phyloP scores from a whole-genome alignment of 768 basidiomycete species.

The Boletus vermiculosoides region DNA sequence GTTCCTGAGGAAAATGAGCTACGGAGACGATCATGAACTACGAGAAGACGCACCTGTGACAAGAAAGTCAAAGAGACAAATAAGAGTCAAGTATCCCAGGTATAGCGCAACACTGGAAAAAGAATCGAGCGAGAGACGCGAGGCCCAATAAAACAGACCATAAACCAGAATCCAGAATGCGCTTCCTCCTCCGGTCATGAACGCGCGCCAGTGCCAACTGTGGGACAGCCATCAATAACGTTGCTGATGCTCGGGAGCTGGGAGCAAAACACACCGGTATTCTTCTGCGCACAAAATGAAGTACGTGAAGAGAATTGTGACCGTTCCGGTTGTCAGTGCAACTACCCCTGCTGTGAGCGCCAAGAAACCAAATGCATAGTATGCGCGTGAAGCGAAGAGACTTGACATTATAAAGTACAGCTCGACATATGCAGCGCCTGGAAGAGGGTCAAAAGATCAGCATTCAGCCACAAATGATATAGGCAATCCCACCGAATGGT shows the following conservation, averaged over 20 bases:
- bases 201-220: conserved; percentile 98
- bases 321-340: conserved; percentile 84
- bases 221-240: conserved; percentile 2
- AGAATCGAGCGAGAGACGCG: conserved; percentile 82
- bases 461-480: background rate
- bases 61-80: conserved; percentile 83
- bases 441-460: background rate
- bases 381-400: conserved; percentile 87
- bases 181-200: conserved; percentile 88
- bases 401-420: conserved; percentile 89
- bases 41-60: conserved; percentile 60
- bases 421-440: conserved; percentile 94
- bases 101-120: conserved; percentile 80
- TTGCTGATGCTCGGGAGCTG: background rate
- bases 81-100: conserved; percentile 84
- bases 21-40: background rate
- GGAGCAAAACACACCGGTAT: conserved; percentile 58
- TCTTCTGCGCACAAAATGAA: conserved; percentile 94
- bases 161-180: conserved; percentile 90
- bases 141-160: conserved; percentile 85
- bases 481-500: conserved; percentile 68
- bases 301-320: conserved; percentile 85
- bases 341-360: conserved; percentile 84
- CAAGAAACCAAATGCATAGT: conserved; percentile 96
- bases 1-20: conserved; percentile 52